A percentile compares a stretch with the other conserved stretches of the same genome.
These are phyloP conservation scores for Orobanche coerulescens DNA, from an alignment of 257 asterid genomes.

Conservation along the genomic window DNA sequence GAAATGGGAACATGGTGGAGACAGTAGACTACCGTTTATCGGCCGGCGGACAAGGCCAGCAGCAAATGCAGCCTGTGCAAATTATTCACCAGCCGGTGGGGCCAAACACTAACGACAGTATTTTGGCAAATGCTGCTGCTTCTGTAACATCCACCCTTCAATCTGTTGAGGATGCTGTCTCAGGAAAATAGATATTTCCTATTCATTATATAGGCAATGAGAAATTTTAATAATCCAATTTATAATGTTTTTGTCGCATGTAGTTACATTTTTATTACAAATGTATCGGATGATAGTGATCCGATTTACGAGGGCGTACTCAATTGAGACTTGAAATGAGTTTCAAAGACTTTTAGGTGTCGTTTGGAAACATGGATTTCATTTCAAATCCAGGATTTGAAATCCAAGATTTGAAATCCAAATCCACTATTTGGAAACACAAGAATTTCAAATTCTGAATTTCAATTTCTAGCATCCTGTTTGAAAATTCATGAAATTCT, in stretches of 20 bases:
- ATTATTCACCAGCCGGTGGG: constrained; percentile 34
- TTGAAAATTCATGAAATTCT: too few relatives aligned
- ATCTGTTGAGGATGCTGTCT: constrained; percentile 51
- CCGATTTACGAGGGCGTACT: too few relatives aligned
- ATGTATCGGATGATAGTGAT: too few relatives aligned
- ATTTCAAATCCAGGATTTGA: too few relatives aligned
- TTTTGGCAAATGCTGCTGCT: constrained; percentile 56
- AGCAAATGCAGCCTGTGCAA: constrained; percentile 37
- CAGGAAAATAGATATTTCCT: constrained; percentile 37
- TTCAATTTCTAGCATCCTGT: too few relatives aligned
- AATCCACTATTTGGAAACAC: too few relatives aligned
- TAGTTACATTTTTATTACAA: too few relatives aligned
- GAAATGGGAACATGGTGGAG: constrained; percentile 32
- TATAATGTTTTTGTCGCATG: background rate
- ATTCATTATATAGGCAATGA: background rate
- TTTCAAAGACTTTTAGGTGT: too few relatives aligned
- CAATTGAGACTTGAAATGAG: too few relatives aligned
- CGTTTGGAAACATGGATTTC: too few relatives aligned
- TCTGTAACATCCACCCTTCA: constrained; percentile 54
- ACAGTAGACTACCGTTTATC: constrained; percentile 31
- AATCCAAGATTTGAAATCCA: too few relatives aligned
- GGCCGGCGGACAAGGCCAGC: constrained; percentile 41
- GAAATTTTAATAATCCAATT: background rate
- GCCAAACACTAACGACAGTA: constrained; percentile 41
- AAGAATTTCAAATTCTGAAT: too few relatives aligned